A percentile compares a stretch with the other conserved stretches of the same genome.
Conservation (phyloP, 2,329 filamentous ascomycete genomes). For the Leptographium lundbergii region DNA sequence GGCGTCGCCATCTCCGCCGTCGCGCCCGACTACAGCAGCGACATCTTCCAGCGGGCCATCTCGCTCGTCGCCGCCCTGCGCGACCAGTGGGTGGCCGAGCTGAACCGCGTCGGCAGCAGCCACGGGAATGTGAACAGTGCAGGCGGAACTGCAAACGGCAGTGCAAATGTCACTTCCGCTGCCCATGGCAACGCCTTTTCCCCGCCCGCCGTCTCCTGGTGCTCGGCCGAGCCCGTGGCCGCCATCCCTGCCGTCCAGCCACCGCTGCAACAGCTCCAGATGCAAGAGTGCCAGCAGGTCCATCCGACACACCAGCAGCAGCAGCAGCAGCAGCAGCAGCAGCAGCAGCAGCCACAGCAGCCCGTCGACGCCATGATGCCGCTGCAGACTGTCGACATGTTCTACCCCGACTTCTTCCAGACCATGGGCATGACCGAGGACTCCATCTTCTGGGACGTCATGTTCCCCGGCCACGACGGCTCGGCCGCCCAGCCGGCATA, state of each 20-base stretch:
- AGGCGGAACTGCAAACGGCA: background rate
- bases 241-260: background rate
- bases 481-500: background rate
- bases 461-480: background rate
- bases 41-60: slow-evolving; percentile 5
- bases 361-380: background rate
- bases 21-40: background rate
- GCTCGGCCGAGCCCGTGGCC: background rate
- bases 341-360: background rate
- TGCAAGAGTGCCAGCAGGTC: background rate
- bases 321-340: background rate
- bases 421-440: slow-evolving; percentile 7
- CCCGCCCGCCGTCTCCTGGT: background rate
- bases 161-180: background rate
- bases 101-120: background rate
- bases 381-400: background rate
- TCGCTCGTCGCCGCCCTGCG: slow-evolving; percentile 6
- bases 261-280: background rate
- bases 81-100: slow-evolving; percentile 6
- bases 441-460: slow-evolving; percentile 8
- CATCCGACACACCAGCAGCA: background rate
- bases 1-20: background rate
- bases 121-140: too few relatives aligned
- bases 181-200: background rate
- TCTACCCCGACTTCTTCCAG: slow-evolving; percentile 3